Percentiles rank a stretch among this genome's conserved stretches.
Evolutionary conservation across 345 rosid genomes (phyloP).

Genomic region (Eucalyptus cloeziana): DNA sequence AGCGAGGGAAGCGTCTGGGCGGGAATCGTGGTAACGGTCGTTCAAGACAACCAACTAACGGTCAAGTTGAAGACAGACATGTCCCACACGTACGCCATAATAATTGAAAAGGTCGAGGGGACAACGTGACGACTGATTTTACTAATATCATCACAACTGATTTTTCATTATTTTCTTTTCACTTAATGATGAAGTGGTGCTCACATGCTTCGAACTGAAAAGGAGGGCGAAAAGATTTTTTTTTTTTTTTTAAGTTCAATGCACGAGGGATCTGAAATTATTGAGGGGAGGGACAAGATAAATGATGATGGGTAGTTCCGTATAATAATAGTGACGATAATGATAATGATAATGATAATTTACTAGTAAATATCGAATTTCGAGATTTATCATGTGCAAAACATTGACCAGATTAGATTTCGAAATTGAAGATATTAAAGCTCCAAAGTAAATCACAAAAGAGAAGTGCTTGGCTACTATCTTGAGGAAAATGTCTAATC

Average conservation of each 20-base stretch:
- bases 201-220: background rate
- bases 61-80: background rate
- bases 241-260: background rate
- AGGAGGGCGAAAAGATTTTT: background rate
- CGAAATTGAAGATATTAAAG: too few relatives aligned
- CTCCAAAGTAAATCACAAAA: background rate
- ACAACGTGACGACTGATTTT: background rate
- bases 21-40: constrained; percentile 4
- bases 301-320: rapidly evolving
- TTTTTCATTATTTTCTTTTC: background rate
- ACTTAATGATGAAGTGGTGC: background rate
- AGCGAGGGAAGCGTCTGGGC: background rate
- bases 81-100: background rate
- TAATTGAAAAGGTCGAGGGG: background rate
- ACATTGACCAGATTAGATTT: background rate
- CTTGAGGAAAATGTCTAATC: too few relatives aligned
- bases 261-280: background rate
- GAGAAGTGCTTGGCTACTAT: too few relatives aligned
- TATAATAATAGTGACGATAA: background rate
- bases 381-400: rapidly evolving
- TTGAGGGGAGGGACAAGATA: background rate
- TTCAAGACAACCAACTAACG: constrained; percentile 16
- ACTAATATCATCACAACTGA: background rate
- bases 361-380: background rate
- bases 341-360: background rate